These are phyloP conservation scores for Nemophila menziesii DNA, from an alignment of 257 asterid genomes.

Conservation along the genomic window DNA sequence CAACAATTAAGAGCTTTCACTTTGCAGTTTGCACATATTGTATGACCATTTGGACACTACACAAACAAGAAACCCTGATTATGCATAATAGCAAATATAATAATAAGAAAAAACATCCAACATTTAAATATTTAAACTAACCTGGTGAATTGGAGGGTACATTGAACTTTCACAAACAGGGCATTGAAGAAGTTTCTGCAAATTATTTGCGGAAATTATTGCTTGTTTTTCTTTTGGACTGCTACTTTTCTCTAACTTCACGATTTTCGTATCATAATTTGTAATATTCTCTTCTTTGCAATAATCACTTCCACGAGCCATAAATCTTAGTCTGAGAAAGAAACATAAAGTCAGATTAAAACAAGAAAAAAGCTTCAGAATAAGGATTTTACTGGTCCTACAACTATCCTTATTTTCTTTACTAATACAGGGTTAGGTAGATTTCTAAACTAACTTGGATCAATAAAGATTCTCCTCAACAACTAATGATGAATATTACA, in stretches of 20 bases:
- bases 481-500: slow-evolving; percentile 28
- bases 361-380: background rate
- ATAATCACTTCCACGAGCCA: slow-evolving; percentile 59
- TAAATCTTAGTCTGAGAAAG: slow-evolving; percentile 3
- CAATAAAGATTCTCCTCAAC: slow-evolving; percentile 44
- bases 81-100: background rate
- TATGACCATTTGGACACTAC: slow-evolving; percentile 95
- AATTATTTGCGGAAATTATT: slow-evolving; percentile 26
- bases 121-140: slow-evolving; percentile 9
- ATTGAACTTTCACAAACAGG: slow-evolving; percentile 50
- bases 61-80: background rate
- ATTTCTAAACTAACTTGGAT: slow-evolving; percentile 31
- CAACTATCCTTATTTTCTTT: slow-evolving; percentile 8
- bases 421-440: slow-evolving; percentile 33
- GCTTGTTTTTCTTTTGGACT: slow-evolving; percentile 30
- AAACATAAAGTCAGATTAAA: slow-evolving; percentile 3
- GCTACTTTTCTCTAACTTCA: slow-evolving; percentile 30
- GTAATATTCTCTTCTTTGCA: slow-evolving; percentile 34
- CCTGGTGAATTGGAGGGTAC: slow-evolving; percentile 90
- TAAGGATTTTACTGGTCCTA: slow-evolving; percentile 12
- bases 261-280: slow-evolving; percentile 21
- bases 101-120: background rate
- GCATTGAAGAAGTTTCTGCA: slow-evolving; percentile 71
- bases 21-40: slow-evolving; percentile 62
- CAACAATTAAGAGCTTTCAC: slow-evolving; percentile 37